Evolutionary conservation across 768 basidiomycete species (phyloP), one percentile per base, ranked within the genome.

Genomic region (Macrolepiota albuminosa): DNA sequence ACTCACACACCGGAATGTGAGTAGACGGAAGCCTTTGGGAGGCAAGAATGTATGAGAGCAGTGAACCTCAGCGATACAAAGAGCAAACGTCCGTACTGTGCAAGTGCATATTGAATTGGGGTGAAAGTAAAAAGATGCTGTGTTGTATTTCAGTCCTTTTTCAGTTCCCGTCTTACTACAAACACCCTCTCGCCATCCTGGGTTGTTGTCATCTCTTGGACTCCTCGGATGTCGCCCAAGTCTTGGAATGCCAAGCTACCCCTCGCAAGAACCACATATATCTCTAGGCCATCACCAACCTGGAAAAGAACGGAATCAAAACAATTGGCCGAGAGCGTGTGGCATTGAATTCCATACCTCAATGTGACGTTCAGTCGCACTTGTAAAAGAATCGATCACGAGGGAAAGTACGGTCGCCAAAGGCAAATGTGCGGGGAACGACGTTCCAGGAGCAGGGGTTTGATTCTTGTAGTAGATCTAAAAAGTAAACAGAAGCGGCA

Each of bases 401-500:
- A 99, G 84, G 34, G 84, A 77, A 56, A 97, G 77, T 8, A 98
- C 94, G 11, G 85, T 85, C 26, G 80, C 69, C 60, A 99, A 78
- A 16, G 95, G 89, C 46, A 98, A 77, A 74, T 95, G 91, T 45
- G 78, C 76, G 24, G 96, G 93, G 68, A 92, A 89, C 46, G 84
- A 77, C 39, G 81, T 82, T 46, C 88, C 90, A 9, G 84, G 81
- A 54, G 86, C 86, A 54, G 90, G 80, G 39, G 76, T 81, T 73
- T 98, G 95, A 73, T 99, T 99, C 83, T 92, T 95, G 80, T 95
- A 96, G 83, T 97, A 96, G 69, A 98, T 93, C 95, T 98, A 73
- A 53, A 66, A 54, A 57, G 51, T 50, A 59, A 67, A 62, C 31
- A 61, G 16, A 51, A 66, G 68, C 61, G 68, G 69, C 65, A 59